Percentiles rank a stretch among this genome's conserved stretches.
These are phyloP conservation scores for Alternaria atra DNA, from an alignment of 2,329 filamentous ascomycete genomes.

Conservation along the genomic window DNA sequence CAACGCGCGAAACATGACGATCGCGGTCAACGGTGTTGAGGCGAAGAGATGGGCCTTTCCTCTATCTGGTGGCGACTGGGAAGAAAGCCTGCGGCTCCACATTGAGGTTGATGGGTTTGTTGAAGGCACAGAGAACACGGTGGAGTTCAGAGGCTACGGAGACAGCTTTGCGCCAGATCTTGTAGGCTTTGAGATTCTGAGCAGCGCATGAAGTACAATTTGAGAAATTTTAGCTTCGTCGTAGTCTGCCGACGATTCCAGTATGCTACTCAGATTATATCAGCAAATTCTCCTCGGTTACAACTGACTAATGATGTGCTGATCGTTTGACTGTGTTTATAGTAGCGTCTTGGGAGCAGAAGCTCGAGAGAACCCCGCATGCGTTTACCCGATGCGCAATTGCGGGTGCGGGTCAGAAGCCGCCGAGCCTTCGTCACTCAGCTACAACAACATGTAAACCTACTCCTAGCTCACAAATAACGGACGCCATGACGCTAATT, in stretches of 20 bases:
- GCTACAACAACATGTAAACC: neutral
- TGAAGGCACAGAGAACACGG: conserved; percentile 30
- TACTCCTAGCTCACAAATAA: neutral
- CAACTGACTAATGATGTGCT: neutral
- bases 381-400: neutral
- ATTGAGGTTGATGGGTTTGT: conserved; percentile 42
- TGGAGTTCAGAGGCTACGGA: conserved; percentile 32
- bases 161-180: conserved; percentile 36
- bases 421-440: neutral
- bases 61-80: conserved; percentile 53
- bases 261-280: neutral
- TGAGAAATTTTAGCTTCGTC: neutral
- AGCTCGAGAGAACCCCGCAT: conserved; percentile 5
- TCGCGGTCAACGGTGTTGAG: conserved; percentile 50
- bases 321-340: neutral
- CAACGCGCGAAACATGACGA: conserved; percentile 50
- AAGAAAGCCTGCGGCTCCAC: conserved; percentile 35
- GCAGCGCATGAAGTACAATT: conserved; percentile 2
- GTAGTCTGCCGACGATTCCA: neutral
- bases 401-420: conserved; percentile 2
- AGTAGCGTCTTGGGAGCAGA: neutral
- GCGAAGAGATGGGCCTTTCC: conserved; percentile 51
- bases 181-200: conserved; percentile 42
- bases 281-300: neutral
- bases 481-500: neutral